phyloP scores from a whole-genome alignment of 2,329 filamentous ascomycete genomes.

The Hansfordia pulvinata region DNA sequence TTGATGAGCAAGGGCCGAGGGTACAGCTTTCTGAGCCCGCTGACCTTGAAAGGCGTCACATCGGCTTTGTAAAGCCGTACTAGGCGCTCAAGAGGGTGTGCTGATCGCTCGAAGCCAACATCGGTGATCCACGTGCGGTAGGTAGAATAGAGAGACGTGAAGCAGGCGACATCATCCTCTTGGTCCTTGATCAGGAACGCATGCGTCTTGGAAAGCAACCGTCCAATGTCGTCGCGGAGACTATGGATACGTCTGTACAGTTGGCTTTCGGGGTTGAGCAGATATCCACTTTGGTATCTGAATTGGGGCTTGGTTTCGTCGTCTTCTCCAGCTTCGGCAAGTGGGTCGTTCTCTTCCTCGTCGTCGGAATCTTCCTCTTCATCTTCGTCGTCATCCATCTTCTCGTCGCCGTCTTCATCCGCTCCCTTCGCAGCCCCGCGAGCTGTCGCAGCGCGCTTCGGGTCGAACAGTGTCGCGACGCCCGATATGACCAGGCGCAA shows the following conservation, averaged over 20 bases:
- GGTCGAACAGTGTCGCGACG: slow-evolving; percentile 79
- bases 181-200: slow-evolving; percentile 70
- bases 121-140: slow-evolving; percentile 97
- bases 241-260: slow-evolving; percentile 68
- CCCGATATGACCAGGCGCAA: slow-evolving; percentile 83
- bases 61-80: slow-evolving; percentile 75
- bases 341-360: slow-evolving; percentile 34
- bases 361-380: slow-evolving; percentile 44
- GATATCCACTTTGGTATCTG: slow-evolving; percentile 78
- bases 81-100: slow-evolving; percentile 82
- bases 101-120: slow-evolving; percentile 89
- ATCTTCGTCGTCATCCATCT: slow-evolving; percentile 30
- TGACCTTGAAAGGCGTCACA: slow-evolving; percentile 86
- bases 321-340: slow-evolving; percentile 57
- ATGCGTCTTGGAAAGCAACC: slow-evolving; percentile 72
- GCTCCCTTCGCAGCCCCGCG: too few relatives aligned
- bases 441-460: slow-evolving; percentile 56
- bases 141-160: slow-evolving; percentile 81
- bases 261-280: slow-evolving; percentile 45
- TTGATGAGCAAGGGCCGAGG: slow-evolving; percentile 85
- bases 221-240: slow-evolving; percentile 67
- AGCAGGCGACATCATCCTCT: slow-evolving; percentile 91
- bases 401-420: slow-evolving; percentile 32
- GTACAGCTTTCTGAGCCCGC: slow-evolving; percentile 81
- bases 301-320: slow-evolving; percentile 79